These are phyloP conservation scores for Luffa aegyptiaca DNA, from an alignment of 306 rosid species.

Conservation along the genomic window DNA sequence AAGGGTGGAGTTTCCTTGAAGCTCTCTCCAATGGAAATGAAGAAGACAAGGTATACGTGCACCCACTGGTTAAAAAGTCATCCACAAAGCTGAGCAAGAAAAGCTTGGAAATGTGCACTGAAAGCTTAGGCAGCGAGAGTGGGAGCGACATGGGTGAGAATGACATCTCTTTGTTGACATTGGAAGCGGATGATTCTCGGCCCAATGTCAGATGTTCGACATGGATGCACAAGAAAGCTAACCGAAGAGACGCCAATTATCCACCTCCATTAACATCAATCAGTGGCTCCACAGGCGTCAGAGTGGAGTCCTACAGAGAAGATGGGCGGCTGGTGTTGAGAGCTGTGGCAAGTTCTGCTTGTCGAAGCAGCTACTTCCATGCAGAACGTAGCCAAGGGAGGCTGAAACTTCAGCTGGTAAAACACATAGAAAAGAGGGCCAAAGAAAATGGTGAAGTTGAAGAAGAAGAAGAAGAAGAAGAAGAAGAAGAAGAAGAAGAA, in stretches of 20 bases:
- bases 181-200: neutral
- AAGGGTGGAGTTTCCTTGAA: slow-evolving; percentile 37
- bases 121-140: slow-evolving; percentile 46
- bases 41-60: slow-evolving; percentile 22
- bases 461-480: slow-evolving; percentile 7
- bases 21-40: slow-evolving; percentile 19
- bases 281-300: slow-evolving; percentile 23
- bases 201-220: neutral
- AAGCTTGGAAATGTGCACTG: slow-evolving; percentile 59
- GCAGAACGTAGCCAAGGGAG: slow-evolving; percentile 45
- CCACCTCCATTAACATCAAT: slow-evolving; percentile 51
- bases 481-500: slow-evolving; percentile 2
- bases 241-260: slow-evolving; percentile 16
- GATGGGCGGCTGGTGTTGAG: slow-evolving; percentile 45
- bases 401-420: slow-evolving; percentile 30
- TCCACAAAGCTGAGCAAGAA: slow-evolving; percentile 26
- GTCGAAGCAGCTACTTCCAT: slow-evolving; percentile 12
- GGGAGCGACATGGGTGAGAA: slow-evolving; percentile 40
- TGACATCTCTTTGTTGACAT: slow-evolving; percentile 19
- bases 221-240: slow-evolving; percentile 1
- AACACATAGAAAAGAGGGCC: neutral
- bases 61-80: slow-evolving; percentile 23
- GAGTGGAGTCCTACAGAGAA: slow-evolving; percentile 36
- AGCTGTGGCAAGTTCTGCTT: slow-evolving; percentile 25
- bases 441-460: neutral